Percentiles rank a stretch among this genome's conserved stretches.
Conservation (phyloP, 1,284 basidiomycete genomes). For the Heterobasidion irregulare region DNA sequence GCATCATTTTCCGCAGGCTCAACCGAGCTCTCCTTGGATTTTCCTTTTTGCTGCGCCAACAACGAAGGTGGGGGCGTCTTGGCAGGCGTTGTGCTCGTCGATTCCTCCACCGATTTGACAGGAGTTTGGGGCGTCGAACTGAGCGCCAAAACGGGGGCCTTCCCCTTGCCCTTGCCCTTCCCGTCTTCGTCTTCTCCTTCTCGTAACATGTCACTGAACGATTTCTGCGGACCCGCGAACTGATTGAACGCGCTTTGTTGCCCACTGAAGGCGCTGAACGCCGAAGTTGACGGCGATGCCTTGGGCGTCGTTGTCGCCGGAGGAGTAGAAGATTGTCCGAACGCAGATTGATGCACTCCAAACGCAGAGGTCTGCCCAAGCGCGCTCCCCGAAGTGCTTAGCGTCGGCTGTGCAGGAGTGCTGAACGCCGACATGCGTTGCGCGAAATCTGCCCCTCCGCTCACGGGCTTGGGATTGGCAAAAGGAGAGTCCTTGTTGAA, state of each 20-base stretch:
- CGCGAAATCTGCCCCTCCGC: conserved; percentile 7
- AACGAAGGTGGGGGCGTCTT: background rate
- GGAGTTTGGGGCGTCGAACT: background rate
- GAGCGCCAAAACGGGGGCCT: conserved; percentile 8
- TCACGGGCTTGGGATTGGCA: conserved; percentile 7
- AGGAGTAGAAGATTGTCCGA: conserved; percentile 11
- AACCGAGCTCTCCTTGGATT: background rate
- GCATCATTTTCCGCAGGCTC: background rate
- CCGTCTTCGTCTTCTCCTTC: conserved; percentile 14
- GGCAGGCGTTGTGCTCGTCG: conserved; percentile 1
- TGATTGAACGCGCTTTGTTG: conserved; percentile 34
- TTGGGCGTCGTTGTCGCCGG: background rate
- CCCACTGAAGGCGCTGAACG: conserved; percentile 41
- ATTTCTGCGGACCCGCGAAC: conserved; percentile 26
- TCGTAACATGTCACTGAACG: conserved; percentile 33
- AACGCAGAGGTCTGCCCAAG: conserved; percentile 2
- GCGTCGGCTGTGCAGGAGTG: conserved; percentile 5
- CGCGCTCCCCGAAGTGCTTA: conserved; percentile 10
- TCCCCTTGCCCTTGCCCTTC: conserved; percentile 15
- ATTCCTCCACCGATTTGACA: background rate
- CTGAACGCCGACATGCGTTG: conserved; percentile 1
- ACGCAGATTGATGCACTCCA: conserved; percentile 13
- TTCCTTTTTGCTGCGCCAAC: background rate
- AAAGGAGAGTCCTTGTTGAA: conserved; percentile 7
- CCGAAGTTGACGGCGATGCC: conserved; percentile 12